These are phyloP conservation scores for Polysphondylium violaceum DNA, from an alignment of 78 protist species.

Conservation along the genomic window DNA sequence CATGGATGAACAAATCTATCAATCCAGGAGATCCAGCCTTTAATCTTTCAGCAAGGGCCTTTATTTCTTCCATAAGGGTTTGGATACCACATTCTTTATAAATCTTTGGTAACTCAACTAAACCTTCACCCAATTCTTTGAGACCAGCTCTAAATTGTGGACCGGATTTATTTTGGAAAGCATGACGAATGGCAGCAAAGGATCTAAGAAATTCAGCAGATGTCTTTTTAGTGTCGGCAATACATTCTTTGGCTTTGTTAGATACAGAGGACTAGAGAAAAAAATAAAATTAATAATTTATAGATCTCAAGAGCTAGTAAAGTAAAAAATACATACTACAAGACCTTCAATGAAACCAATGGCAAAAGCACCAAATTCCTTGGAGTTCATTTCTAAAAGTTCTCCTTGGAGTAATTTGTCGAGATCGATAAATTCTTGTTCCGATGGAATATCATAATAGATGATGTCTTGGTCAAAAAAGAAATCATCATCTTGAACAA, in stretches of 20 bases:
- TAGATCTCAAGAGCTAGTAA: no score
- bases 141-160: no score
- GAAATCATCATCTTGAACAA: no score
- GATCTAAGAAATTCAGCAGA: neutral
- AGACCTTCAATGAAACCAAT: conserved; percentile 46
- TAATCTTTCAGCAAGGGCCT: conserved; percentile 18
- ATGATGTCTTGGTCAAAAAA: no score
- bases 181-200: neutral
- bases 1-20: conserved; percentile 3
- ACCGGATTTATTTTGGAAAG: no score
- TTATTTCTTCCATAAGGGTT: conserved; percentile 20
- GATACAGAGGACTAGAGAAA: conserved; percentile 1
- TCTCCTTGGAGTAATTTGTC: no score
- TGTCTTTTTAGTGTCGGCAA: neutral
- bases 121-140: conserved; percentile 27
- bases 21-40: conserved; percentile 43
- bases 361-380: conserved; percentile 21
- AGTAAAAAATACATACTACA: conserved; percentile 1
- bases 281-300: neutral
- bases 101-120: conserved; percentile 9
- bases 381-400: no score
- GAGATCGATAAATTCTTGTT: no score
- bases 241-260: conserved; percentile 8
- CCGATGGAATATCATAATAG: no score
- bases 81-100: conserved; percentile 31